Base-by-base conservation (phyloP, 352 stramenopile species). In the Phytophthora meadii region DNA sequence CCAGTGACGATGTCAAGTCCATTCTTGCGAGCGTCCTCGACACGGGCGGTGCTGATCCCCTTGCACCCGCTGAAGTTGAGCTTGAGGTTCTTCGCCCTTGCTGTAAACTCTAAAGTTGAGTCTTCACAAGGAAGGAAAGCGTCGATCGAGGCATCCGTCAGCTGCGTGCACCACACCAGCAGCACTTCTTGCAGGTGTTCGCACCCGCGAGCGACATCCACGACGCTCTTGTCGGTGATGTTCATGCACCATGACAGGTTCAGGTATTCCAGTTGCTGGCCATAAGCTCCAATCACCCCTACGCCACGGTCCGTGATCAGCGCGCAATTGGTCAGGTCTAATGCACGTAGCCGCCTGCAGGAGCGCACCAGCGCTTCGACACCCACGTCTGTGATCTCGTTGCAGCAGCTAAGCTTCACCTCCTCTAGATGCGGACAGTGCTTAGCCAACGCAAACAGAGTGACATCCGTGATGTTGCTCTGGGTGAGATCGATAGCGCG, bases 171-270 rank as follows among this genome's bases (percentile, higher is more conserved):
- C 83, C 85, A 96, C 34, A 93, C 83, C 14, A 96, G 53, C 58
- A 84, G 72, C 63, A 93, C 56, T 41, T 93, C 82, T 15, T 79
- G 60, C 27, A 94, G 71, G 24, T 79, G 61, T n/a, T 74, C 63
- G 46, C 85, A 96, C 24, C 75, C 78, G n/a, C 69, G 70, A 27
- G 83, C 83, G 25, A 96, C 44, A 56, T 88, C 80, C 56, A 84
- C 72, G 30, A 94, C 74, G 48, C 87, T 84, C 60, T 92, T 90
- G 76, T 96, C 88, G 9, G 88, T 96, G 57, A 96, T 90, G 72
- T 95, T 94, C 74, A 94, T 88, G 70, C 87, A 95, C 88, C 88
- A 96, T 48, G 87, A 93, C 28, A 96, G 50, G 56, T 94, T 91
- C 34, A 96, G 61, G 22, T 57, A 66, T 54, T 90, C 76, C 41